Conservation (phyloP, 495 filamentous ascomycete genomes). For the Aspergillus saccharolyticus region DNA sequence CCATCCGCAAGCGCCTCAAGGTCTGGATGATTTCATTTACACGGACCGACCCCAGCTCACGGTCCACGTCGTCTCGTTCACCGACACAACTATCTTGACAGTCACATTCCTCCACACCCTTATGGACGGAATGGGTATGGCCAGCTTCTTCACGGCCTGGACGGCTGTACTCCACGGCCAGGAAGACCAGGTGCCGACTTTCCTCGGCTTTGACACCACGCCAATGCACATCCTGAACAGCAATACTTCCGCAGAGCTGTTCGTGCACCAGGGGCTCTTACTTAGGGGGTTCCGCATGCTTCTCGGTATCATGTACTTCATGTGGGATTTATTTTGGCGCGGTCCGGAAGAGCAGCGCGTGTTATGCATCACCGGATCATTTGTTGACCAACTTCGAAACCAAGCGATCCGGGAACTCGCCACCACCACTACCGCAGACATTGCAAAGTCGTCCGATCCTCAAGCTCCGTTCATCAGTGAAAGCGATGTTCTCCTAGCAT, state of each 20-base stretch:
- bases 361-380: slow-evolving; percentile 19
- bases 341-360: slow-evolving; percentile 20
- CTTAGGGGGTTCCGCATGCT: slow-evolving; percentile 25
- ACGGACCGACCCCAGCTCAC: slow-evolving; percentile 43
- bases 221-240: slow-evolving; percentile 4
- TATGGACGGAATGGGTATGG: slow-evolving; percentile 39
- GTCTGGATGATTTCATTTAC: slow-evolving; percentile 37
- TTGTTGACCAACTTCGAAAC: slow-evolving; percentile 14
- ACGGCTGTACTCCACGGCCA: slow-evolving; percentile 15
- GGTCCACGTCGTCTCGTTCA: slow-evolving; percentile 44
- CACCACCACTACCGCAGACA: neutral
- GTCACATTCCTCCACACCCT: slow-evolving; percentile 42
- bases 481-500: slow-evolving; percentile 24
- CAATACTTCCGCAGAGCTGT: slow-evolving; percentile 1
- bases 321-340: slow-evolving; percentile 31
- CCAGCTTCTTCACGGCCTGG: slow-evolving; percentile 20
- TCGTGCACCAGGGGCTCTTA: slow-evolving; percentile 15
- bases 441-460: neutral
- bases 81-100: slow-evolving; percentile 43
- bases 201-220: slow-evolving; percentile 6
- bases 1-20: slow-evolving; percentile 17
- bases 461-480: slow-evolving; percentile 23
- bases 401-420: slow-evolving; percentile 14
- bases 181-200: slow-evolving; percentile 15
- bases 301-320: slow-evolving; percentile 25